Conservation (phyloP, 495 filamentous ascomycete genomes). For the Recurvomyces mirabilis region DNA sequence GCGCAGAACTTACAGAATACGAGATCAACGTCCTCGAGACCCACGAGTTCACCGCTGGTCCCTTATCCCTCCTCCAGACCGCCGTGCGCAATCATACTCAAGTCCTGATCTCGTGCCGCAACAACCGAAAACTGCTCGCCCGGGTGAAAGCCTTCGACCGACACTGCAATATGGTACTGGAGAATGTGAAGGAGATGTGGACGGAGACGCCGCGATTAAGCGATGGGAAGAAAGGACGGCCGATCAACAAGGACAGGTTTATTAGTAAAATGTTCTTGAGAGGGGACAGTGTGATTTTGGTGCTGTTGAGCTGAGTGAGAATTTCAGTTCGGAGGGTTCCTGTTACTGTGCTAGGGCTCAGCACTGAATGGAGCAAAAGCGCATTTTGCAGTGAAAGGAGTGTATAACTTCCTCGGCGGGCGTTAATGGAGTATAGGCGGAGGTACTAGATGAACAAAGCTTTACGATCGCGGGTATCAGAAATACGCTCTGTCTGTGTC, state of each 20-base stretch:
- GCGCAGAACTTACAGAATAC: conserved; percentile 76
- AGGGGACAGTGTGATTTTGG: conserved; percentile 88
- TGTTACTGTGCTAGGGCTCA: too few relatives aligned
- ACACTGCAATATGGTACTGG: conserved; percentile 96
- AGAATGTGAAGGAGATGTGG: conserved; percentile 99
- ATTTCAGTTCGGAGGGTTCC: too few relatives aligned
- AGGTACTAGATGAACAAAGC: too few relatives aligned
- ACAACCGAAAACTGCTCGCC: conserved; percentile 75
- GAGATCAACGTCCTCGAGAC: conserved; percentile 81
- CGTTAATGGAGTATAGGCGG: too few relatives aligned
- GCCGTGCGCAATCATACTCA: conserved; percentile 78
- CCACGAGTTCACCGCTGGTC: conserved; percentile 77
- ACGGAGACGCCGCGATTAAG: conserved; percentile 74
- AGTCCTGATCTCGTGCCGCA: conserved; percentile 81
- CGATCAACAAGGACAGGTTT: conserved; percentile 95
- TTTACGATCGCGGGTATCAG: too few relatives aligned
- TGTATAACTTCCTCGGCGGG: too few relatives aligned
- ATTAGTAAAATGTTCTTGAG: conserved; percentile 98
- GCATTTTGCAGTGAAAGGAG: too few relatives aligned
- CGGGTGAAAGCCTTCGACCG: conserved; percentile 82
- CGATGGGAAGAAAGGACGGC: conserved; percentile 71
- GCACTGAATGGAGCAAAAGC: too few relatives aligned
- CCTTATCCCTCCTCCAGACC: conserved; percentile 85
- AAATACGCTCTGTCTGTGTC: too few relatives aligned
- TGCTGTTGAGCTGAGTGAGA: conserved; percentile 61